Evolutionary conservation across 2,329 filamentous ascomycete genomes (phyloP), one percentile per base, ranked within the genome.

Genomic region (Dryadomyces quercus-mongolicae): DNA sequence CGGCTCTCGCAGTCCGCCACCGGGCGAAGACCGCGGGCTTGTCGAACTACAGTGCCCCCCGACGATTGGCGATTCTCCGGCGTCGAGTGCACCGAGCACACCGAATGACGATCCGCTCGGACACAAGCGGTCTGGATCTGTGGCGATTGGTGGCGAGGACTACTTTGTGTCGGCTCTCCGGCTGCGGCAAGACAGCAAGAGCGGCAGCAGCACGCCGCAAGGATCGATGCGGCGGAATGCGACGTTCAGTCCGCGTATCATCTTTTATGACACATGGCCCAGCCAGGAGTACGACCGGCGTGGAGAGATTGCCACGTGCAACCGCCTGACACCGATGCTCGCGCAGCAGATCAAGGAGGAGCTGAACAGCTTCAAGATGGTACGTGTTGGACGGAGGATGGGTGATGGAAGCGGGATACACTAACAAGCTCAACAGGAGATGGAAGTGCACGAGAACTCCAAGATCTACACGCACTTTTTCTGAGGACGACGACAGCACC

Each of bases 381-480:
- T 93, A 74, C 58, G 65, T 67, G 6, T 20, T 44, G 31, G 25
- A 31, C n/a, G 8, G 25, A 31, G 25, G 25, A 31, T 4, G 25
- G 25, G 8, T 31, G 25, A 31, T 4, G 8, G 25, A 31, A 4
- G 8, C n/a, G n/a, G n/a, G n/a, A n/a, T n/a, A 31, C 4, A 31
- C 25, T 31, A 31, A 31, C 25, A 31, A 31, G 25, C 40, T 44
- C 2, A 16, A 34, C 40, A 97, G 93, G 93, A 98, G 75, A 98
- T 98, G 93, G 93, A 97, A 76, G 93, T 98, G 64, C 93, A 98
- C 70, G 93, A 97, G 72, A 88, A 86, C 68, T 97, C 93, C 61
- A 98, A 97, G 75, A 91, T 96, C 66, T 96, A 98, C 77, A 98
- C 93, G 63, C 93, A 98, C 79, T 98, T 98, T 80, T 97, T 98